Percentiles rank a stretch among this genome's conserved stretches.
Conservation (phyloP, 2,329 filamentous ascomycete genomes). For the Aspergillus nomiae region DNA sequence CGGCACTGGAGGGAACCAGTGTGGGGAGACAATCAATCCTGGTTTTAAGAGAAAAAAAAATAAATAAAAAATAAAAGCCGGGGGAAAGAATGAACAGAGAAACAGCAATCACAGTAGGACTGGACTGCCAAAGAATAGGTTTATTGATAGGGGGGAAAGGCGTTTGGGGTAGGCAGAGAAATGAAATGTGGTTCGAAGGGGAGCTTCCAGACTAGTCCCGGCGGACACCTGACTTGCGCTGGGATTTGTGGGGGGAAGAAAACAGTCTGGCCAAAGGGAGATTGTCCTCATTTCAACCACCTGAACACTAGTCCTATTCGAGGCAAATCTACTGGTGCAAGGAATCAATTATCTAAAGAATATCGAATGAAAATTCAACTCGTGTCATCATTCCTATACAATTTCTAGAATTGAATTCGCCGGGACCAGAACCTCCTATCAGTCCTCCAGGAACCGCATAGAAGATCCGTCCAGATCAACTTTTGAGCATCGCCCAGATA, state of each 20-base stretch:
- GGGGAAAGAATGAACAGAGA: conserved; percentile 16
- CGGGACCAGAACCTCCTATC: conserved; percentile 1
- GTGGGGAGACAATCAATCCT: conserved; percentile 4
- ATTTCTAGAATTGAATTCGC: conserved; percentile 7
- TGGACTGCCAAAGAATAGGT: background rate
- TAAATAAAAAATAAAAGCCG: background rate
- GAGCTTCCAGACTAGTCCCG: conserved; percentile 15
- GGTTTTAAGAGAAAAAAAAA: conserved; percentile 9
- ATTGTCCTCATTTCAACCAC: background rate
- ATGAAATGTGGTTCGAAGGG: conserved; percentile 36
- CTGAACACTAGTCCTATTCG: background rate
- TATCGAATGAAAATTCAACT: conserved; percentile 1
- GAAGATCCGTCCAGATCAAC: conserved; percentile 7
- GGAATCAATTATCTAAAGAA: background rate
- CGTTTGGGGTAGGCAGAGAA: conserved; percentile 17
- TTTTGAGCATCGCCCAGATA: conserved; percentile 1
- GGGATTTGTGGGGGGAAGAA: conserved; percentile 17
- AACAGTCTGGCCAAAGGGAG: conserved; percentile 1
- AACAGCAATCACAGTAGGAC: conserved; percentile 10
- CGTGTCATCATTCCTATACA: conserved; percentile 12
- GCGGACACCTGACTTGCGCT: conserved; percentile 31
- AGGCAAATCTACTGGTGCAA: background rate
- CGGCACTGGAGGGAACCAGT: conserved; percentile 10
- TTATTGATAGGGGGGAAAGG: conserved; percentile 6
- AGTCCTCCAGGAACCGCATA: conserved; percentile 1